Base-by-base conservation (phyloP, 768 basidiomycete genomes). In the Termitomyces sp. region DNA sequence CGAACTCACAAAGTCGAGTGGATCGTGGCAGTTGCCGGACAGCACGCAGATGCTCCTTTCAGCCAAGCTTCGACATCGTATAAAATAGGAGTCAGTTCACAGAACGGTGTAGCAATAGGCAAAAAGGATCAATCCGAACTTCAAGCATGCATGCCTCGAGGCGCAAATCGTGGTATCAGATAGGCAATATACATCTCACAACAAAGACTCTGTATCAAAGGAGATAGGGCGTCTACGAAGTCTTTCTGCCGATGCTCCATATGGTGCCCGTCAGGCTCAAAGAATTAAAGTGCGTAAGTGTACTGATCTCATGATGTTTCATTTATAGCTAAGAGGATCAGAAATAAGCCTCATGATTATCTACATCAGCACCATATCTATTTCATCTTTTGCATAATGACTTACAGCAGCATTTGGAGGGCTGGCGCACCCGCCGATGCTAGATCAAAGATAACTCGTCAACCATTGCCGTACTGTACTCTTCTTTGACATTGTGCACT, bases 381-480 rank as follows among this genome's bases (percentile, higher is more conserved):
- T 37, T 41, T 21, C 14, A 58, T 48, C 39, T 3, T 42, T 30
- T 25, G 25, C 28, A 50, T 37, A 34, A 42, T 50, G 9, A 65
- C 83, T 76, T 60, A 86, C 86, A 59, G 85, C 83, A 54, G 85
- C 85, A 66, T 88, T 88, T 4, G 86, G 82, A 21, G 85, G 86
- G 63, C 84, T 87, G 3, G 85, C 86, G 50, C 81, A 80, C 17
- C 85, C 86, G 12, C 85, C 85, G 25, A 86, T 80, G 46, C 85
- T 84, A 55, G 19, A 42, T 44, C 42, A 37, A 32, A 34, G 32
- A 27, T 27, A 16, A 21, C 17, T 17, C 37, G 41, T 57, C 43
- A 51, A 7, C 25, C 7, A 5, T 45, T 34, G 23, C 17, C 41
- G 35, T 23, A 43, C 34, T 21, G 35, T 23, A 43, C 34, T 21